Evolutionary conservation across 108 stramenopile genomes (phyloP).

Genomic region (Epipyxis sp.): DNA sequence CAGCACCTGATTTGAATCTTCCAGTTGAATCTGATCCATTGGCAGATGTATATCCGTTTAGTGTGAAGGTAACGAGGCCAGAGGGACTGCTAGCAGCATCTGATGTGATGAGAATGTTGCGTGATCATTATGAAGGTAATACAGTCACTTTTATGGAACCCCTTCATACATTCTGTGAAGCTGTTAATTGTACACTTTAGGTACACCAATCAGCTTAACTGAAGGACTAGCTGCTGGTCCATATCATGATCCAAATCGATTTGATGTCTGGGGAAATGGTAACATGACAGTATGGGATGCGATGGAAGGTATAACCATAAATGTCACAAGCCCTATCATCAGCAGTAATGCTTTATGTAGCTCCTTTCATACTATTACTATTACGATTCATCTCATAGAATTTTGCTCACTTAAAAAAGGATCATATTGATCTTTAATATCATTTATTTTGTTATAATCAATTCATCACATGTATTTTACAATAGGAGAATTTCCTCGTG

Average conservation of each 20-base stretch:
- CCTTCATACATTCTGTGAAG: too few species aligned
- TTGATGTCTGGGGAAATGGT: constrained; percentile 27
- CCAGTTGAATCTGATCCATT: constrained; percentile 51
- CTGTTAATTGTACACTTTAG: too few species aligned
- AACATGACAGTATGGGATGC: constrained; percentile 28
- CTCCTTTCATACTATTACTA: too few species aligned
- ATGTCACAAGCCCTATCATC: neutral
- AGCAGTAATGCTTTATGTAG: too few species aligned
- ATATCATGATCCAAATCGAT: constrained; percentile 53
- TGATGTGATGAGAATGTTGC: constrained; percentile 60
- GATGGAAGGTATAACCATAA: too few species aligned
- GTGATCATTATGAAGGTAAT: constrained; percentile 71
- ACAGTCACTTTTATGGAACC: too few species aligned
- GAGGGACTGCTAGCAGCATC: constrained; percentile 38
- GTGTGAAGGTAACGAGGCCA: constrained; percentile 39
- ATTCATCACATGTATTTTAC: constrained; percentile 33
- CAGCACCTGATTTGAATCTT: constrained; percentile 32
- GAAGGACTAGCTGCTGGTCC: constrained; percentile 47
- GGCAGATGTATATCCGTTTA: constrained; percentile 66
- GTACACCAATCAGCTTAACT: constrained; percentile 60
- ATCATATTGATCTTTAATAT: neutral
- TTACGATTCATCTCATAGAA: too few species aligned
- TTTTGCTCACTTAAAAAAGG: too few species aligned
- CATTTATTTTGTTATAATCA: constrained; percentile 38
- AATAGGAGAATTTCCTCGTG: constrained; percentile 27